These are phyloP conservation scores for Hanseniaspora sp. DNA, from an alignment of 1,139 yeast genomes.

Conservation along the genomic window DNA sequence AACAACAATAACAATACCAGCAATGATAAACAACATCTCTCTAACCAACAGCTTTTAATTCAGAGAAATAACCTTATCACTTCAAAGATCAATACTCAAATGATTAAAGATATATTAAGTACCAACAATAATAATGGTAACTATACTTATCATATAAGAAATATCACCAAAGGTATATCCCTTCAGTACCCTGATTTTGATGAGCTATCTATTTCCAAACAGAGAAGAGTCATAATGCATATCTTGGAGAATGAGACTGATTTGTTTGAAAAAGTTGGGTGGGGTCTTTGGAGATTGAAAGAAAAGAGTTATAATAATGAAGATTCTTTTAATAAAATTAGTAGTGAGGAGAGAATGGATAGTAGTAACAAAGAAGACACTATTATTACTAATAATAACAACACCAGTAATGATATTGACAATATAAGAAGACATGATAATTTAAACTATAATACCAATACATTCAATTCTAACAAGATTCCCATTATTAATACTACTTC, in stretches of 20 bases:
- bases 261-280: constrained; percentile 84
- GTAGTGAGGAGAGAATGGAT: neutral
- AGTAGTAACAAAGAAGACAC: neutral
- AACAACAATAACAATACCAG: no score
- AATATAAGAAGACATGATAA: no score
- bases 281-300: constrained; percentile 96
- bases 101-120: constrained; percentile 37
- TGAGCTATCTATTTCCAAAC: constrained; percentile 70
- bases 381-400: neutral
- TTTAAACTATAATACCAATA: no score
- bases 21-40: neutral
- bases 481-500: no score
- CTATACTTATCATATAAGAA: constrained; percentile 55
- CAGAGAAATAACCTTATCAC: constrained; percentile 14
- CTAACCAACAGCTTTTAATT: constrained; percentile 9
- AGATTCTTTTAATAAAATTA: neutral
- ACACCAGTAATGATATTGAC: neutral
- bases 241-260: constrained; percentile 69
- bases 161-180: constrained; percentile 69
- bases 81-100: constrained; percentile 9
- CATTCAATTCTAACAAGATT: no score
- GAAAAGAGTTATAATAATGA: constrained; percentile 31
- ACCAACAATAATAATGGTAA: constrained; percentile 31
- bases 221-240: constrained; percentile 78
- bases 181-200: constrained; percentile 71